These are phyloP conservation scores for Calonectria pteridis DNA, from an alignment of 2,329 filamentous ascomycete species.

Conservation along the genomic window DNA sequence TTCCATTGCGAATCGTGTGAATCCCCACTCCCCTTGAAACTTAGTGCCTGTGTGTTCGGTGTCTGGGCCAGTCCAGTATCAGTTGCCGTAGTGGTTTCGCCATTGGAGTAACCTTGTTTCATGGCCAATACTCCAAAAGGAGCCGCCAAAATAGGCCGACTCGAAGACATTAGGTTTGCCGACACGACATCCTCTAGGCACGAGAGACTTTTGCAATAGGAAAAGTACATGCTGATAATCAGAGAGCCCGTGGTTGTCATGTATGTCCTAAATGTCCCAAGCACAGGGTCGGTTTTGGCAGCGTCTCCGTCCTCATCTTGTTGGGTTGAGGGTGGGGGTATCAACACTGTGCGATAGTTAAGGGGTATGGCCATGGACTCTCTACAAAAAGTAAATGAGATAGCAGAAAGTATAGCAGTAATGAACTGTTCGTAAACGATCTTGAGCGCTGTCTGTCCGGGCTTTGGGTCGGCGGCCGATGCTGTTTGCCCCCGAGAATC, in stretches of 20 bases:
- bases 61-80: conserved; percentile 57
- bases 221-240: conserved; percentile 62
- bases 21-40: conserved; percentile 55
- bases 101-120: conserved; percentile 37
- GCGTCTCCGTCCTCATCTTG: conserved; percentile 32
- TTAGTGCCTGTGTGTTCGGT: conserved; percentile 64
- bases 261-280: conserved; percentile 66
- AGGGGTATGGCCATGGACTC: conserved; percentile 63
- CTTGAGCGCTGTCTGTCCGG: conserved; percentile 48
- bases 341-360: conserved; percentile 65
- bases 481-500: conserved; percentile 48
- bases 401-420: conserved; percentile 62
- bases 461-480: conserved; percentile 37
- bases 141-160: conserved; percentile 64
- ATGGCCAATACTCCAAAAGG: conserved; percentile 62
- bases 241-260: conserved; percentile 69
- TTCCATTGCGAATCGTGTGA: conserved; percentile 61
- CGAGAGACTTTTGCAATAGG: conserved; percentile 60
- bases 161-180: conserved; percentile 54
- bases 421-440: conserved; percentile 68
- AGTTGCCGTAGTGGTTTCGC: conserved; percentile 47
- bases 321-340: conserved; percentile 48
- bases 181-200: conserved; percentile 59
- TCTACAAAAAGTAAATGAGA: conserved; percentile 63
- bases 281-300: conserved; percentile 45